Evolutionary conservation across 345 rosid genomes (phyloP), one percentile per base, ranked within the genome.

Genomic region (Citrus glauca): DNA sequence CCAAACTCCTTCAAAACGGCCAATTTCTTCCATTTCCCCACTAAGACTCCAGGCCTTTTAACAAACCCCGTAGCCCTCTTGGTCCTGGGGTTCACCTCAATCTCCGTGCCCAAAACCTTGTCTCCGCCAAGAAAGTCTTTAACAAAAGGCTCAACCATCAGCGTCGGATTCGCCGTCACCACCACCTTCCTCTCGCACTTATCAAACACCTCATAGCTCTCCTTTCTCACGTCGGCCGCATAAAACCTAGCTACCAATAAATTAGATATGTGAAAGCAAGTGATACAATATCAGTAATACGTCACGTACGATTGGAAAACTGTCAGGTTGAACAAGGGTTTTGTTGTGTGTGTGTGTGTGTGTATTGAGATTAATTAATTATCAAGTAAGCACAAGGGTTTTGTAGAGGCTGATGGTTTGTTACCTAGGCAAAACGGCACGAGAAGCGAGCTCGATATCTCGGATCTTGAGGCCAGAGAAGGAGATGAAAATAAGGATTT

Each of bases 61-160:
- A 93, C 99, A 68, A 93, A 95, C 3, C 99, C 99, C 3, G 98
- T 93, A 40, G 98, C 98, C 67, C 85, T 88, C 80, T 85, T 87
- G 19, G 97, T 87, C 83, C 79, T 91, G 0, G 92, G 93, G 73
- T 91, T 89, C 57, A 95, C 99, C 76, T 92, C 94, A 48, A 95
- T 91, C 85, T 95, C 98, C 4, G 98, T 95, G n/a, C 99, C 99
- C 22, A 95, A 80, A 17, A 95, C 99, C 81, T 89, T 89, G 45
- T 92, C 97, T 7, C 92, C 99, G 5, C 97, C 98, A 1, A 95
- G 92, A 82, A 89, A 95, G 61, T 92, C 97, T 87, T 88, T 93
- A 78, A 91, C 95, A 45, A 95, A 95, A 9, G 98, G 89, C 82
- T 95, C 98, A 68, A 95, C 99, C 99, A 95, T 93, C 40, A 95